phyloP scores from a whole-genome alignment of 345 rosid species.

The Boechera divaricarpa region DNA sequence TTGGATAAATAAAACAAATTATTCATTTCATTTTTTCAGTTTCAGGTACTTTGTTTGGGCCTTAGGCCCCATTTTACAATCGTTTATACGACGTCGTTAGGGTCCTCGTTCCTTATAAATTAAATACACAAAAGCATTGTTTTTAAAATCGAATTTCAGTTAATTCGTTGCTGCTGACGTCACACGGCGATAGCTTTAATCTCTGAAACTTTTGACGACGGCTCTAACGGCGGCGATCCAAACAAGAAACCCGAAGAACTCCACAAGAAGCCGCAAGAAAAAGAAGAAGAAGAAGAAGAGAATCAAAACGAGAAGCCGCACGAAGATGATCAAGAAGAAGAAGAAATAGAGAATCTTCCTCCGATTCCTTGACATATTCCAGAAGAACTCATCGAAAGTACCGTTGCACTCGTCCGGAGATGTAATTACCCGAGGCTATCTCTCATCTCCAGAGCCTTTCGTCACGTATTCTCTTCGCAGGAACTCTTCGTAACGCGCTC shows the following conservation, averaged over 20 bases:
- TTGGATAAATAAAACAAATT: not conserved
- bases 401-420: not conserved
- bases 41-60: not conserved
- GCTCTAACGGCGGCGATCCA: not conserved
- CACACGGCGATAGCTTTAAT: not conserved
- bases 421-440: not conserved
- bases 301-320: not conserved
- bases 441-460: too few relatives aligned
- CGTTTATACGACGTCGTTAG: not conserved
- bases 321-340: not conserved
- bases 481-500: too few relatives aligned
- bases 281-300: not conserved
- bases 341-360: not conserved
- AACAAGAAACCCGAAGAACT: not conserved
- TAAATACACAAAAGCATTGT: not conserved
- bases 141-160: not conserved
- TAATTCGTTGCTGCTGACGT: not conserved
- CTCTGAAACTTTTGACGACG: not conserved
- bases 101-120: not conserved
- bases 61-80: not conserved
- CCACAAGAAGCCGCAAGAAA: not conserved
- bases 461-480: too few relatives aligned
- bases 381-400: not conserved
- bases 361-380: not conserved
- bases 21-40: not conserved